These are phyloP conservation scores for Ascochyta lentis DNA, from an alignment of 2,329 filamentous ascomycete species.

Conservation along the genomic window DNA sequence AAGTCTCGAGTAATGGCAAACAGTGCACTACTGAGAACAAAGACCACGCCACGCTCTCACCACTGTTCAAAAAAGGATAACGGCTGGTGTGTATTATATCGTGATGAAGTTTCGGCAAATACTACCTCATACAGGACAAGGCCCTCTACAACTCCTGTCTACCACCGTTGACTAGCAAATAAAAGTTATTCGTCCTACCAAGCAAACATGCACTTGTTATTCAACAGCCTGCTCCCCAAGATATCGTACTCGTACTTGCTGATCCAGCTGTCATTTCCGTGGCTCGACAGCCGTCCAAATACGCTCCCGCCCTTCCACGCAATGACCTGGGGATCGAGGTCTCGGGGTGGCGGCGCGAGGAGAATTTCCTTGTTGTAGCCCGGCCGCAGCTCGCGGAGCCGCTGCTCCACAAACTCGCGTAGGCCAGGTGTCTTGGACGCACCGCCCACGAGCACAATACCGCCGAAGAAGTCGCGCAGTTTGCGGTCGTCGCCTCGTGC, in stretches of 20 bases:
- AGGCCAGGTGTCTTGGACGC: conserved; percentile 67
- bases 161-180: too few relatives aligned
- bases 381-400: conserved; percentile 70
- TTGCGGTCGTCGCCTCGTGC: conserved; percentile 91
- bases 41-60: too few relatives aligned
- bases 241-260: conserved; percentile 86
- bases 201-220: conserved; percentile 52
- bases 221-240: conserved; percentile 79
- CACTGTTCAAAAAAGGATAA: too few relatives aligned
- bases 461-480: conserved; percentile 75
- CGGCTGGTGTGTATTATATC: too few relatives aligned
- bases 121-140: too few relatives aligned
- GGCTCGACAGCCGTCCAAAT: conserved; percentile 83
- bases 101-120: too few relatives aligned
- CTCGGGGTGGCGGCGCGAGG: conserved; percentile 76
- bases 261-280: conserved; percentile 92
- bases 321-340: conserved; percentile 97
- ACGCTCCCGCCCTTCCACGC: conserved; percentile 98
- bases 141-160: too few relatives aligned
- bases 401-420: conserved; percentile 81
- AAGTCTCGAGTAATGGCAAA: too few relatives aligned
- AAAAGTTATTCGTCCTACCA: conserved; percentile 34
- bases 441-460: conserved; percentile 50
- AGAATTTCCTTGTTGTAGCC: conserved; percentile 71
- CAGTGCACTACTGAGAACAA: too few relatives aligned